phyloP scores from a whole-genome alignment of 208 protist genomes.

The Leishmania braziliensis region DNA sequence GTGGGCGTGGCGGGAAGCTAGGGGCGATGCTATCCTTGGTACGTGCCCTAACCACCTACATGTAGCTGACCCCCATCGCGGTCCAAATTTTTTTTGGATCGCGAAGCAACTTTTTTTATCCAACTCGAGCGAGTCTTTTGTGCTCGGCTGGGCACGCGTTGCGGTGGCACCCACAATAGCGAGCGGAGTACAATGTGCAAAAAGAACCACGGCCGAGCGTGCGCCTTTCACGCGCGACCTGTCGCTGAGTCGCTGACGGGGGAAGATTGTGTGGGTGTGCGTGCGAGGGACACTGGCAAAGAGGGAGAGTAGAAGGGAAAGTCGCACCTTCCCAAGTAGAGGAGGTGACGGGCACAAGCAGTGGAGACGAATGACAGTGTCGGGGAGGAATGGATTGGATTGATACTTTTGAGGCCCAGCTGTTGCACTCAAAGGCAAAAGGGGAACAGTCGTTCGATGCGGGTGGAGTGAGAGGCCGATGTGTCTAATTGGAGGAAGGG shows the following conservation, averaged over 20 bases:
- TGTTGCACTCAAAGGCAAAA: not conserved
- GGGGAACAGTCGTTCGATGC: not conserved
- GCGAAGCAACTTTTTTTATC: not conserved
- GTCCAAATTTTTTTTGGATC: not conserved
- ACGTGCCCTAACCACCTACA: not conserved
- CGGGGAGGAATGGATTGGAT: not conserved
- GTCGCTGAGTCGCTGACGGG: not conserved
- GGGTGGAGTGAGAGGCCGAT: not conserved
- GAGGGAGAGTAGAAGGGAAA: not conserved
- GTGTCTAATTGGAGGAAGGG: no score
- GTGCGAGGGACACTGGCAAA: not conserved
- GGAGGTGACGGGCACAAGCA: not conserved
- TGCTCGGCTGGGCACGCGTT: constrained; percentile 49
- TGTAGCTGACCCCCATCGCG: not conserved
- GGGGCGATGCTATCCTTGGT: constrained; percentile 31
- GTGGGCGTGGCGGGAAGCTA: not conserved
- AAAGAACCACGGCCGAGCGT: not conserved
- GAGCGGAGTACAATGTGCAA: constrained; percentile 58
- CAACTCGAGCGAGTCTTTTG: not conserved
- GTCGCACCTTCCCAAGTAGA: not conserved
- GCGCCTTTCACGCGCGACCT: not conserved
- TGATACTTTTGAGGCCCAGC: not conserved
- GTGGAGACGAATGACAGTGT: not conserved
- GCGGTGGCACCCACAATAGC: constrained; percentile 61
- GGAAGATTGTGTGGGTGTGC: not conserved